These are phyloP conservation scores for Serendipita indica DNA, from an alignment of 768 basidiomycete genomes.

Conservation along the genomic window DNA sequence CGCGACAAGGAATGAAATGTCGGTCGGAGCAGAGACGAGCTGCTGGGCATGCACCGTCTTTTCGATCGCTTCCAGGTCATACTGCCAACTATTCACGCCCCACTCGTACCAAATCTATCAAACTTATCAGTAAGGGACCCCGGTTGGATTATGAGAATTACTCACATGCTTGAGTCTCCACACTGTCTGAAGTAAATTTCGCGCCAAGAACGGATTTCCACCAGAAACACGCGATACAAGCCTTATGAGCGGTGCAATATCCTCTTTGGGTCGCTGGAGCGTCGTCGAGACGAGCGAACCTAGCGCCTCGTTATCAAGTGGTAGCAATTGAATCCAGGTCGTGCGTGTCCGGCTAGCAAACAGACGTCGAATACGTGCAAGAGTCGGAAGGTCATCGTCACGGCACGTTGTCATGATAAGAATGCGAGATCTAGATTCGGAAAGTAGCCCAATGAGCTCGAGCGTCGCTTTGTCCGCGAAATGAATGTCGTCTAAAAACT, in stretches of 20 bases:
- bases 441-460: conserved; percentile 47
- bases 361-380: conserved; percentile 31
- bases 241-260: conserved; percentile 37
- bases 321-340: conserved; percentile 55
- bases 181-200: conserved; percentile 47
- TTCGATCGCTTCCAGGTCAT: conserved; percentile 41
- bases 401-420: conserved; percentile 42
- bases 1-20: conserved; percentile 43
- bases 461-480: conserved; percentile 62
- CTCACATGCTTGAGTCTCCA: conserved; percentile 49
- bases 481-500: conserved; percentile 47
- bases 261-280: conserved; percentile 42
- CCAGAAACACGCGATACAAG: conserved; percentile 43
- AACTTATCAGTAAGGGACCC: background rate
- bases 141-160: too few species aligned
- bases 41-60: conserved; percentile 37
- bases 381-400: background rate
- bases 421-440: conserved; percentile 52
- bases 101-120: conserved; percentile 47
- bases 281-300: conserved; percentile 47
- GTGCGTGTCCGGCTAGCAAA: conserved; percentile 42
- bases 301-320: conserved; percentile 41
- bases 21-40: conserved; percentile 40
- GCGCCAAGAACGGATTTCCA: conserved; percentile 56
- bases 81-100: conserved; percentile 55